phyloP scores from a whole-genome alignment of 2,329 filamentous ascomycete genomes.

The Colletotrichum incanum region DNA sequence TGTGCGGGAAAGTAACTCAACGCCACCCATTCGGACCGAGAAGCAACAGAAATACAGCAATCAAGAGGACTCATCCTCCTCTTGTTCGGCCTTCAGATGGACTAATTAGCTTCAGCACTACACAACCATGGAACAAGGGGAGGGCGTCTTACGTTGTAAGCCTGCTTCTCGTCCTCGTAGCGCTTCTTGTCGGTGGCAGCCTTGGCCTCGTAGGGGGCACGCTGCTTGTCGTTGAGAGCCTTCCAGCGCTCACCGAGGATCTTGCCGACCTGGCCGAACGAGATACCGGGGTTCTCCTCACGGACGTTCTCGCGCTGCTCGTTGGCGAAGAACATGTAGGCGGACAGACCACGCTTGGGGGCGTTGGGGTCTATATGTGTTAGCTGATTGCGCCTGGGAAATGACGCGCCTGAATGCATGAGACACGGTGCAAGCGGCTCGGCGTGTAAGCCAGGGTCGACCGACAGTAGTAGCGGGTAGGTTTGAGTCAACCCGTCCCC shows the following conservation, averaged over 20 bases:
- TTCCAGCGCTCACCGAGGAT: constrained; percentile 99
- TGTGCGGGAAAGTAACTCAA: constrained; percentile 26
- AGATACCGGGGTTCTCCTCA: constrained; percentile 97
- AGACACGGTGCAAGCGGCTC: neutral
- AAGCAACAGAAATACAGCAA: constrained; percentile 40
- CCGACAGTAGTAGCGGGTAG: neutral
- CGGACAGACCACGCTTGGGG: constrained; percentile 98
- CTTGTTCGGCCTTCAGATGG: constrained; percentile 68
- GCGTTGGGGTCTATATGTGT: constrained; percentile 86
- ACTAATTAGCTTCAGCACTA: constrained; percentile 49
- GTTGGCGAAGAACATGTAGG: constrained; percentile 99
- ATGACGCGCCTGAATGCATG: neutral
- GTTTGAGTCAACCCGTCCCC: neutral
- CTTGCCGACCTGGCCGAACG: constrained; percentile 98
- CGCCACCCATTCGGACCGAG: constrained; percentile 27
- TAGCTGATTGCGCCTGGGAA: constrained; percentile 1
- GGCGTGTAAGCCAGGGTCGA: neutral
- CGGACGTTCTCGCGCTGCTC: constrained; percentile 98
- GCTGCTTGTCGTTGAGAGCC: constrained; percentile 93
- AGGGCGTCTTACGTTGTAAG: constrained; percentile 81
- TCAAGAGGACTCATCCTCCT: constrained; percentile 67
- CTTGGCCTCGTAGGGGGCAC: constrained; percentile 95
- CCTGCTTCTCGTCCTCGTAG: constrained; percentile 97
- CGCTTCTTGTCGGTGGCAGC: constrained; percentile 98
- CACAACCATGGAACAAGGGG: constrained; percentile 1